phyloP scores from a whole-genome alignment of 192 early-diverging fungal genomes.

The Funneliformis geosporum region DNA sequence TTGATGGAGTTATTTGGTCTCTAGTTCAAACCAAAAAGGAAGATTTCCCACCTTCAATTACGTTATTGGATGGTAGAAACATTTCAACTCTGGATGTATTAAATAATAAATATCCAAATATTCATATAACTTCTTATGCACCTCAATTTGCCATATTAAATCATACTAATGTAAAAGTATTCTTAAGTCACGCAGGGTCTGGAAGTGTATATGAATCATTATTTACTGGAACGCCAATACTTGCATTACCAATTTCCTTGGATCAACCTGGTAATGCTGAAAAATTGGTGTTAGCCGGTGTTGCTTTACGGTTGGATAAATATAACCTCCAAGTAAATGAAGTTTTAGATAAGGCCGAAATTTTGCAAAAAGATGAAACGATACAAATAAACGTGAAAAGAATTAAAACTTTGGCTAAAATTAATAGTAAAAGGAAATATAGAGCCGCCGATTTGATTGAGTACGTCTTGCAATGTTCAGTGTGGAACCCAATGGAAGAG shows the following conservation, averaged over 20 bases:
- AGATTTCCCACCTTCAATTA: not conserved
- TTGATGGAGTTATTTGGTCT: slow-evolving; percentile 45
- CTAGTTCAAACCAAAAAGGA: not conserved
- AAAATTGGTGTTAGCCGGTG: not conserved
- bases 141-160: slow-evolving; percentile 40
- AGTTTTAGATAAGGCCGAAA: not conserved
- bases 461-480: not conserved
- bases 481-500: not conserved
- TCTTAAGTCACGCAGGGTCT: slow-evolving; percentile 38
- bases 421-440: slow-evolving; percentile 28
- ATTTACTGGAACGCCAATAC: slow-evolving; percentile 30
- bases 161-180: slow-evolving; percentile 32
- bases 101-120: not conserved
- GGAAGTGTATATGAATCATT: slow-evolving; percentile 39
- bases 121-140: slow-evolving; percentile 28
- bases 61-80: not conserved
- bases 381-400: not conserved
- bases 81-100: not conserved
- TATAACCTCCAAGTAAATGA: not conserved
- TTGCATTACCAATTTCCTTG: slow-evolving; percentile 35
- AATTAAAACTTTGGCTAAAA: not conserved
- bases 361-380: not conserved
- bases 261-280: slow-evolving; percentile 37
- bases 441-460: slow-evolving; percentile 22
- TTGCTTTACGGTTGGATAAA: slow-evolving; percentile 1